phyloP scores from a whole-genome alignment of 2,329 filamentous ascomycete genomes.

The Ceratocystis cubensis region DNA sequence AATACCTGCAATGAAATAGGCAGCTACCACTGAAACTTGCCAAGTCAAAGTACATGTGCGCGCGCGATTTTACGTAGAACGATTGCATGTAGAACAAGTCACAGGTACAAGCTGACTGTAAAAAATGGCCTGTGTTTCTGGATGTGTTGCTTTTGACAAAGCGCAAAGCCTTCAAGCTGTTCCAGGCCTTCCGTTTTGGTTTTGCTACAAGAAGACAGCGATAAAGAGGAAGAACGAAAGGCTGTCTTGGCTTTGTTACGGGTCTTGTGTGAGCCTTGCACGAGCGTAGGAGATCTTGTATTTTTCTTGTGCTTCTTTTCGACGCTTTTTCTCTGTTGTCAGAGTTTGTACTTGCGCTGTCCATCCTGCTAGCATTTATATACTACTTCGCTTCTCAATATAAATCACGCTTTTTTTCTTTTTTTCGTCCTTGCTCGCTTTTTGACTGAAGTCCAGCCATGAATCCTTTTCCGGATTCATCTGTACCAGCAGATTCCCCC shows the following conservation, averaged over 20 bases:
- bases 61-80: background rate
- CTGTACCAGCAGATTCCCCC: background rate
- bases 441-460: background rate
- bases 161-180: background rate
- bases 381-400: background rate
- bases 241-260: background rate
- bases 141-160: too few species aligned
- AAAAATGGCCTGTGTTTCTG: too few species aligned
- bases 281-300: background rate
- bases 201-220: background rate
- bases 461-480: background rate
- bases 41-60: background rate
- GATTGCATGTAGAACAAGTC: background rate
- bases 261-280: background rate
- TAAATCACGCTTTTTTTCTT: background rate
- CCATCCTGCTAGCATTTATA: background rate
- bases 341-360: background rate
- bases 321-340: background rate
- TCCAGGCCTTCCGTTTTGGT: background rate
- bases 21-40: background rate
- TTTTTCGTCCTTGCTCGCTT: background rate
- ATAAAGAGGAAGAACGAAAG: background rate
- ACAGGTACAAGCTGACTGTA: background rate
- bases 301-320: background rate
- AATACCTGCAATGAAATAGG: background rate